Evolutionary conservation across 2,329 filamentous ascomycete genomes (phyloP), one percentile per base, ranked within the genome.

Genomic region (Colletotrichum trifolii): DNA sequence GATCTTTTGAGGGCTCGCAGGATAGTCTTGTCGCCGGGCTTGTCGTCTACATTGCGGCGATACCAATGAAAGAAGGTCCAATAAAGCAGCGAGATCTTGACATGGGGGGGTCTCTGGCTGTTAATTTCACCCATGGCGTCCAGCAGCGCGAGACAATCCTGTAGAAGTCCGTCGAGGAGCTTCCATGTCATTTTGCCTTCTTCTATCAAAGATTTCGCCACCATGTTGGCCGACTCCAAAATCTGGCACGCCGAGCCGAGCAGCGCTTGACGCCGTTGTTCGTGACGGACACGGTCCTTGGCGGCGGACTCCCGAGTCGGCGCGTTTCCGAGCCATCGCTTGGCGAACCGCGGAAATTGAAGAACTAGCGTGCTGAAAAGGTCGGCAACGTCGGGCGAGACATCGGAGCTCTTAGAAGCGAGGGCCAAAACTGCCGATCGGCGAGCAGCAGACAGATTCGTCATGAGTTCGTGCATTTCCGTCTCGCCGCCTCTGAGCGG

Each of bases 61-160:
- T 64, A 66, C 60, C 60, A 64, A 35, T 66, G 60, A 35, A 66
- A 64, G 71, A 88, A 87, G 52, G 87, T 81, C 73, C 89, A 93
- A 73, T 92, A 92, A 3, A 91, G 81, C 69, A 91, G 89, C 0
- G 91, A 93, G 34, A 93, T 85, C 70, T 89, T 91, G 67, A 90
- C 83, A 61, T 86, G 76, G 69, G 34, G 77, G 76, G 15, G 69
- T 55, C 17, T 73, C 72, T 15, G 71, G 64, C 15, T 63, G 54
- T 70, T 73, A n/a, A 72, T 63, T 56, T 83, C 78, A 6, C 82
- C 81, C 48, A 89, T 77, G 54, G 82, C 79, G 39, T 87, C 83
- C 9, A 90, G 75, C 12, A 91, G 77, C 7, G 77, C 76, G 8
- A 83, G 71, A 64, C 84, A 86, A 64, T 90, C 87, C 68, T 85